These are phyloP conservation scores for Aspergillus unguis DNA, from an alignment of 2,329 filamentous ascomycete genomes.

Conservation along the genomic window DNA sequence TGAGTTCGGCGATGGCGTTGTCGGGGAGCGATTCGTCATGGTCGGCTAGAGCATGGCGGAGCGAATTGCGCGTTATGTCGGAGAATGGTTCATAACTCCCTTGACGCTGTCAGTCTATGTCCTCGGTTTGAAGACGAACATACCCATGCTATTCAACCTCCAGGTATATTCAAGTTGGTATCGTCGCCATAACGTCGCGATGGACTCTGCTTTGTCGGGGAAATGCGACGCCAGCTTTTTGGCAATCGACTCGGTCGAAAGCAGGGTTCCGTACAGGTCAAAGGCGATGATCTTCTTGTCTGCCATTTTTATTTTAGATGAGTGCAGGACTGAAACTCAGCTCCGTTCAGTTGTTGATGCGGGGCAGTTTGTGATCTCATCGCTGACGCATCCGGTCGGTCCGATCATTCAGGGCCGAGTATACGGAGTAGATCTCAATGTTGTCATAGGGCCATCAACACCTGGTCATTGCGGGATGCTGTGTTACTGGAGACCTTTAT, in stretches of 20 bases:
- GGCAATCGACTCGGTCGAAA: slow-evolving; percentile 68
- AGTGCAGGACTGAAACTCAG: not conserved
- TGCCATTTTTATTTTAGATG: not conserved
- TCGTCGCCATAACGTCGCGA: slow-evolving; percentile 62
- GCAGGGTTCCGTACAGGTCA: slow-evolving; percentile 71
- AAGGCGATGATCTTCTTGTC: slow-evolving; percentile 59
- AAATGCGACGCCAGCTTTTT: slow-evolving; percentile 57
- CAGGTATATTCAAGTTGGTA: slow-evolving; percentile 77
- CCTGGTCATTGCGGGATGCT: too few species aligned
- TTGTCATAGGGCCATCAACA: too few species aligned
- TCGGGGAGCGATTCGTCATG: slow-evolving; percentile 46
- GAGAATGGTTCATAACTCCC: slow-evolving; percentile 61
- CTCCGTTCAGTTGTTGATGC: too few species aligned
- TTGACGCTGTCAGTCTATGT: slow-evolving; percentile 29
- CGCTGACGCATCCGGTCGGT: too few species aligned
- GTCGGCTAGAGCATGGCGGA: slow-evolving; percentile 64
- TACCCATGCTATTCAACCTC: slow-evolving; percentile 70
- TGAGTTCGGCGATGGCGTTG: slow-evolving; percentile 49
- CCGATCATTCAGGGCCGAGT: too few species aligned
- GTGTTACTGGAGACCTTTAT: too few species aligned
- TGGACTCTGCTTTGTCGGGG: slow-evolving; percentile 53
- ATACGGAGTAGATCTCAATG: too few species aligned
- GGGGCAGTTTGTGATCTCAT: too few species aligned
- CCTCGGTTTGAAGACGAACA: not conserved
- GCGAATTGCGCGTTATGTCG: slow-evolving; percentile 59